These are phyloP conservation scores for Fragilaria crotonensis DNA, from an alignment of 108 stramenopile species.

Conservation along the genomic window DNA sequence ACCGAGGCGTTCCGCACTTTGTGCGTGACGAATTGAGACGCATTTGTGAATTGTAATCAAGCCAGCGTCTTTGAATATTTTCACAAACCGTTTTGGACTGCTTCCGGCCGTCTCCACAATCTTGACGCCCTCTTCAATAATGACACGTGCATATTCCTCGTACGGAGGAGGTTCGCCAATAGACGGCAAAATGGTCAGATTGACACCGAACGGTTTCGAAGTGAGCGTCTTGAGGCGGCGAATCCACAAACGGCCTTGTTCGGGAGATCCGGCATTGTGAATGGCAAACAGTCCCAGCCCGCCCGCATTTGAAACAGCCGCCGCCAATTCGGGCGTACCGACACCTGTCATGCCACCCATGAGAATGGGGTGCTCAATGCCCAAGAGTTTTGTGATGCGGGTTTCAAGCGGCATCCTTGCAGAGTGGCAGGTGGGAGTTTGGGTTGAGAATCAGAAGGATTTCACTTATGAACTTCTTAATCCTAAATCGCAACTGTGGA, in stretches of 20 bases:
- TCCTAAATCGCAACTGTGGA: no score
- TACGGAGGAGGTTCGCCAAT: constrained; percentile 20
- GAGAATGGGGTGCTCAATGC: constrained; percentile 32
- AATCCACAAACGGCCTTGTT: constrained; percentile 16
- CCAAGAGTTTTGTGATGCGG: constrained; percentile 17
- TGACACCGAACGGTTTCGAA: constrained; percentile 30
- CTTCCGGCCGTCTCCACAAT: constrained; percentile 33
- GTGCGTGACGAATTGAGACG: constrained; percentile 38
- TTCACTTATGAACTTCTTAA: no score
- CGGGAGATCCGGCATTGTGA: constrained; percentile 28
- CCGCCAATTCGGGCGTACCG: constrained; percentile 23
- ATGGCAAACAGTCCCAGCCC: constrained; percentile 33
- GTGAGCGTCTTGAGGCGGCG: constrained; percentile 16
- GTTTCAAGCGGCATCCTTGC: constrained; percentile 25
- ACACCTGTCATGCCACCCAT: constrained; percentile 36
- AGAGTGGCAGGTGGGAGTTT: no score
- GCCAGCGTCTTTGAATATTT: constrained; percentile 24
- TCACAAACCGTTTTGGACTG: constrained; percentile 24
- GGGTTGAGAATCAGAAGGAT: no score
- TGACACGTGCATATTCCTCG: constrained; percentile 27
- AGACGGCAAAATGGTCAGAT: constrained; percentile 38
- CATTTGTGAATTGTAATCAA: constrained; percentile 40
- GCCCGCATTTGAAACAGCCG: constrained; percentile 49
- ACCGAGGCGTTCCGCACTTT: constrained; percentile 23
- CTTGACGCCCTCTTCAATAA: constrained; percentile 28